These are phyloP conservation scores for Tetrapisispora nanseiensis DNA, from an alignment of 805 yeast genomes.

Conservation along the genomic window DNA sequence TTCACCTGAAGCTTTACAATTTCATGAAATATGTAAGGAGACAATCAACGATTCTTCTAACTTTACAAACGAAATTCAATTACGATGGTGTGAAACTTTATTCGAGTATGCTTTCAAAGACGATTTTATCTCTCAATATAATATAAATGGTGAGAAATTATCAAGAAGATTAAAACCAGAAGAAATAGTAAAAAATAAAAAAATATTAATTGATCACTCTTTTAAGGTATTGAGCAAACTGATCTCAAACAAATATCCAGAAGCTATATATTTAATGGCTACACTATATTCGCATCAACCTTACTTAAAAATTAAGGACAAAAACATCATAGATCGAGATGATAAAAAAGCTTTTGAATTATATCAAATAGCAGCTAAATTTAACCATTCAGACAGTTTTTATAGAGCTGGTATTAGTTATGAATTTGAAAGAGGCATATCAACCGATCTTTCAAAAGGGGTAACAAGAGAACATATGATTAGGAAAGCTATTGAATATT, in stretches of 20 bases:
- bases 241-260: slow-evolving; percentile 38
- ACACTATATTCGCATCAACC: slow-evolving; percentile 51
- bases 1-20: slow-evolving; percentile 14
- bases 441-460: slow-evolving; percentile 25
- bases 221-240: slow-evolving; percentile 51
- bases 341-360: slow-evolving; percentile 51
- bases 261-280: slow-evolving; percentile 52
- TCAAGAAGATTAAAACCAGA: slow-evolving; percentile 33
- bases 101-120: slow-evolving; percentile 38
- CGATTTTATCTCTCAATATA: slow-evolving; percentile 35
- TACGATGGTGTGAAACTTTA: slow-evolving; percentile 52
- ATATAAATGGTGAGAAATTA: slow-evolving; percentile 38
- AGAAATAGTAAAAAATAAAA: slow-evolving; percentile 42
- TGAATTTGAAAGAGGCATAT: slow-evolving; percentile 45
- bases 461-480: not conserved
- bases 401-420: slow-evolving; percentile 63
- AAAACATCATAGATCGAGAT: slow-evolving; percentile 41
- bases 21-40: slow-evolving; percentile 16
- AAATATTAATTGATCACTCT: slow-evolving; percentile 47
- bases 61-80: slow-evolving; percentile 45
- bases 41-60: slow-evolving; percentile 21
- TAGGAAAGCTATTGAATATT: slow-evolving; percentile 40
- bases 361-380: slow-evolving; percentile 49
- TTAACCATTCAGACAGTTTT: slow-evolving; percentile 49
- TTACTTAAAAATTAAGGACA: slow-evolving; percentile 34